Percentiles rank a stretch among this genome's conserved stretches.
Conservation (phyloP, 2,329 filamentous ascomycete species). For the Ramichloridium luteum region DNA sequence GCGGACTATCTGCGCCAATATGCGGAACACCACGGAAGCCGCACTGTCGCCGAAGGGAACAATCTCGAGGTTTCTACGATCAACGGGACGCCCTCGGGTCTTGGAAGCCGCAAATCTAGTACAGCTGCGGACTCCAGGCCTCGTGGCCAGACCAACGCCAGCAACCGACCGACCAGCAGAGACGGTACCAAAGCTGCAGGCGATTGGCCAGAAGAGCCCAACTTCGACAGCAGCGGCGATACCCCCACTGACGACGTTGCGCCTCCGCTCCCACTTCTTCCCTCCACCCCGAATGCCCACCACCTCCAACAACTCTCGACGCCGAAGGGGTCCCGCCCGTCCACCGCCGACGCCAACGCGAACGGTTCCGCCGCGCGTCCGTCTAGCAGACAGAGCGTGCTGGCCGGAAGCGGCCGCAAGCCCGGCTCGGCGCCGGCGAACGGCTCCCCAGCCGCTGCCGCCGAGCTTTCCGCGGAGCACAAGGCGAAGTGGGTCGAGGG, state of each 20-base stretch:
- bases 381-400: constrained; percentile 4
- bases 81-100: constrained; percentile 18
- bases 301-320: constrained; percentile 13
- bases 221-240: constrained; percentile 1
- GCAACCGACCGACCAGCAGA: constrained; percentile 10
- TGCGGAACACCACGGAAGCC: constrained; percentile 78
- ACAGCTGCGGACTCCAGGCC: constrained; percentile 13
- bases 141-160: constrained; percentile 1
- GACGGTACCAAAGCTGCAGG: constrained; percentile 3
- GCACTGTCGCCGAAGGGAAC: constrained; percentile 41
- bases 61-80: constrained; percentile 43
- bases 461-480: constrained; percentile 42
- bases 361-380: not conserved
- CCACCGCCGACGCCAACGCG: constrained; percentile 5
- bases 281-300: constrained; percentile 12
- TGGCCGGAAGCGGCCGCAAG: too few species aligned
- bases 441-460: not conserved
- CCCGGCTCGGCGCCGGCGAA: too few species aligned
- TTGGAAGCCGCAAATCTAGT: constrained; percentile 18
- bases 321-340: constrained; percentile 13
- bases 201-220: too few species aligned
- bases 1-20: constrained; percentile 93
- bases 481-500: constrained; percentile 71
- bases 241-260: constrained; percentile 4
- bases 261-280: constrained; percentile 1